Evolutionary conservation across 225 moss, liverwort and hornwort genomes (phyloP).

Genomic region (Pleurozium schreberi): DNA sequence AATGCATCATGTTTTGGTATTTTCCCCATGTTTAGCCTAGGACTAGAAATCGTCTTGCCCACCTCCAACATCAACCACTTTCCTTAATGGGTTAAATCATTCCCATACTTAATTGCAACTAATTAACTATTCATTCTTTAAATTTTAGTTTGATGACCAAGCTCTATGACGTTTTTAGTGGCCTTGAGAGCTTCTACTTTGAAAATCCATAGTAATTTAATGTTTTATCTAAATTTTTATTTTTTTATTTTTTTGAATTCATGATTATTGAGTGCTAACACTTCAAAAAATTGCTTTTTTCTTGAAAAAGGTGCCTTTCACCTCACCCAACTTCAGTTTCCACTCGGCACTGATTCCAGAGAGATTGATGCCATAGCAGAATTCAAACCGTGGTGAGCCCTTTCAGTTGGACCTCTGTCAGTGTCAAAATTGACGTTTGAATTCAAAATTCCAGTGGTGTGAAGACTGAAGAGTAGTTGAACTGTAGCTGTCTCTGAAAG

Average conservation of each 20-base stretch:
- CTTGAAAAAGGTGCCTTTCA: neutral
- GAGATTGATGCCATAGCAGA: neutral
- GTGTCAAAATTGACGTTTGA: neutral
- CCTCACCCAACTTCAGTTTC: neutral
- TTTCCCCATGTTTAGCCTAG: no score
- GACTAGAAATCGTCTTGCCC: no score
- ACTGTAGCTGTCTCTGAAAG: no score
- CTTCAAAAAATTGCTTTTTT: neutral
- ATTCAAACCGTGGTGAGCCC: no score
- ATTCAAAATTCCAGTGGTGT: neutral
- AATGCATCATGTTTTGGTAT: no score
- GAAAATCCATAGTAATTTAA: neutral
- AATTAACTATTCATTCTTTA: neutral
- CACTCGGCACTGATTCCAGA: neutral
- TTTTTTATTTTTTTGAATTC: neutral
- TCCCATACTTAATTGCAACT: no score
- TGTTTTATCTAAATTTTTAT: no score
- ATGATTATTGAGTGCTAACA: neutral
- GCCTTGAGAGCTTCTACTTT: neutral
- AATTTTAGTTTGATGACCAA: neutral
- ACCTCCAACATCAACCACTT: no score
- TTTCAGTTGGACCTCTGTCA: neutral
- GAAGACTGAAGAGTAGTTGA: no score
- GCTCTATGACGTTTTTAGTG: fast-evolving
- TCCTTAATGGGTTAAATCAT: no score